phyloP scores from a whole-genome alignment of 192 early-diverging fungal species.

The Backusella tuberculispora region DNA sequence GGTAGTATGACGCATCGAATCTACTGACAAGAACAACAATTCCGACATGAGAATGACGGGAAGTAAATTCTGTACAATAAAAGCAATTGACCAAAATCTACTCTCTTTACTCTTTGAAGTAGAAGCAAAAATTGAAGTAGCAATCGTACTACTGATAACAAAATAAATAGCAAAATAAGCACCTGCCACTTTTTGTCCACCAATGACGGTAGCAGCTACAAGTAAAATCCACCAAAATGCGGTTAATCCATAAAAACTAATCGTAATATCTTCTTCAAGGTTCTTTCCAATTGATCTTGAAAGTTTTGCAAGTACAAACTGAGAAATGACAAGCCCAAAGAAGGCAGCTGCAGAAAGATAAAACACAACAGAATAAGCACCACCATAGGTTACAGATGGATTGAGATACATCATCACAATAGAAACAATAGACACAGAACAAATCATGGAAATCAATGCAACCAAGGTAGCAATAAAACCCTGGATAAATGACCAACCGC shows the following conservation, averaged over 20 bases:
- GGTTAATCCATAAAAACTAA: conserved; percentile 38
- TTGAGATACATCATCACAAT: conserved; percentile 6
- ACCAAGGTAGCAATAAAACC: conserved; percentile 14
- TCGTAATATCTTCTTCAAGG: neutral
- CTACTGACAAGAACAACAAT: conserved; percentile 43
- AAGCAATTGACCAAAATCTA: conserved; percentile 20
- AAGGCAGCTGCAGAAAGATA: conserved; percentile 3
- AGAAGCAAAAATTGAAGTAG: conserved; percentile 16
- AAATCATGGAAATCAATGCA: neutral
- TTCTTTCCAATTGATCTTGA: neutral
- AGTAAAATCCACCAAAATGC: conserved; percentile 53
- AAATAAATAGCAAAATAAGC: conserved; percentile 50
- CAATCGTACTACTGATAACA: conserved; percentile 36
- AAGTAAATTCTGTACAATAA: conserved; percentile 28
- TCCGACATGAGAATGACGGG: conserved; percentile 48
- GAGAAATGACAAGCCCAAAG: conserved; percentile 9
- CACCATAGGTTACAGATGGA: conserved; percentile 22
- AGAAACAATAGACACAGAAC: conserved; percentile 4
- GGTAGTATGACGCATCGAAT: conserved; percentile 53
- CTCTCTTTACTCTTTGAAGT: conserved; percentile 27
- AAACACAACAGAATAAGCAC: neutral
- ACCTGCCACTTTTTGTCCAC: conserved; percentile 36
- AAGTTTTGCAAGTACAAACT: neutral
- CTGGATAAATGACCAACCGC: neutral
- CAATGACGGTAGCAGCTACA: conserved; percentile 34